Conservation (phyloP, 192 early-diverging fungal species). For the Spizellomyces punctatus region DNA sequence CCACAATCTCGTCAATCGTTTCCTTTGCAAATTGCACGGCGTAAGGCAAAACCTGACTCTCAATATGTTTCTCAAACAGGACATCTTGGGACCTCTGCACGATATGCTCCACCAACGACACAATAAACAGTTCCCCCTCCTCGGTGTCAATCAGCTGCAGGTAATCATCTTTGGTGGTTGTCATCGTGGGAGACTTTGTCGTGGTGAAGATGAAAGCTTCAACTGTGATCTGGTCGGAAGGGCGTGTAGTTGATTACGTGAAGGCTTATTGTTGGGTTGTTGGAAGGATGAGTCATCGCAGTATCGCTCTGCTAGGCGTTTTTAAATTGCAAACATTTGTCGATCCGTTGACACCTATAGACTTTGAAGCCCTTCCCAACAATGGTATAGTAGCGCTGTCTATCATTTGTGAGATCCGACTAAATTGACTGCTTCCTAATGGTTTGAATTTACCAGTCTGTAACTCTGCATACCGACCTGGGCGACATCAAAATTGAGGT, state of each 20-base stretch:
- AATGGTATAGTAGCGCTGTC: too few species aligned
- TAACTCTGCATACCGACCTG: slow-evolving; percentile 89
- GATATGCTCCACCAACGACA: slow-evolving; percentile 49
- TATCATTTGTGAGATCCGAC: too few species aligned
- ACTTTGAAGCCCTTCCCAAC: too few species aligned
- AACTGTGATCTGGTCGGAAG: too few species aligned
- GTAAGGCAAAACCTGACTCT: slow-evolving; percentile 58
- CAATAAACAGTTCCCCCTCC: slow-evolving; percentile 51
- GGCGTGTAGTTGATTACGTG: too few species aligned
- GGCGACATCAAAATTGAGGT: slow-evolving; percentile 95
- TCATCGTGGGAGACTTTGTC: slow-evolving; percentile 10
- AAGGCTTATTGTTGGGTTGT: too few species aligned
- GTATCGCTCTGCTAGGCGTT: too few species aligned
- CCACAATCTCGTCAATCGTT: slow-evolving; percentile 43
- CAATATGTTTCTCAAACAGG: slow-evolving; percentile 62
- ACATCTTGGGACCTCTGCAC: slow-evolving; percentile 50
- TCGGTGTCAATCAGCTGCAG: slow-evolving; percentile 41
- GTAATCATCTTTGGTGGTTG: slow-evolving; percentile 46
- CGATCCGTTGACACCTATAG: too few species aligned
- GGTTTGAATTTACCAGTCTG: slow-evolving; percentile 38
- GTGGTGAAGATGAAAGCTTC: neutral
- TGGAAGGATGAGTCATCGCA: too few species aligned
- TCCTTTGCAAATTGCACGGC: slow-evolving; percentile 54
- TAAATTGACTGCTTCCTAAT: too few species aligned
- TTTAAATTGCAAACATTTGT: too few species aligned